phyloP scores from a whole-genome alignment of 129 eudicot genomes.

The Gnaphalium uliginosum region DNA sequence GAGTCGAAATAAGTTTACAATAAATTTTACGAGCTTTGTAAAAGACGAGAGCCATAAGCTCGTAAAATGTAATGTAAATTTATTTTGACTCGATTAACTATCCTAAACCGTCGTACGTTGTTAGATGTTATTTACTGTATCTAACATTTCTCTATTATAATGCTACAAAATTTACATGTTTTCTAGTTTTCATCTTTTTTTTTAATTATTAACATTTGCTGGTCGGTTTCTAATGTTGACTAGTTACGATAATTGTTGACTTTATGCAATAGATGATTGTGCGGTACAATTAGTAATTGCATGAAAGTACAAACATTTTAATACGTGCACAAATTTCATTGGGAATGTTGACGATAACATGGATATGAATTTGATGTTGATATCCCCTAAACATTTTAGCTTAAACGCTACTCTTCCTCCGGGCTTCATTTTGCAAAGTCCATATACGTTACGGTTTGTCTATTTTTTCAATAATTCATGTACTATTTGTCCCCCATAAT shows the following conservation, averaged over 20 bases:
- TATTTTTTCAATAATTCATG: constrained; percentile 5
- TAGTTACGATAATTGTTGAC: background rate
- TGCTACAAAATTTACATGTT: background rate
- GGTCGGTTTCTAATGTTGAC: constrained; percentile 7
- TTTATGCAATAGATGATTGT: background rate
- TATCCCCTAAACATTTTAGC: constrained; percentile 29
- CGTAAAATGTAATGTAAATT: no score
- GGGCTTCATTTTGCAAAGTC: constrained; percentile 24
- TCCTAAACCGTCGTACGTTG: no score
- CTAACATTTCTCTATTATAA: background rate
- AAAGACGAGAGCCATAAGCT: no score
- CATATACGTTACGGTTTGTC: constrained; percentile 34
- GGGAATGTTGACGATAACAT: constrained; percentile 30
- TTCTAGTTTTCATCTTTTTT: background rate
- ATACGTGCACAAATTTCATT: constrained; percentile 14
- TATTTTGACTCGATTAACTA: no score
- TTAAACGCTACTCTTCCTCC: constrained; percentile 39
- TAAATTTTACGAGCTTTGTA: no score
- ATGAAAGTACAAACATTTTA: constrained; percentile 7
- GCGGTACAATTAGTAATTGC: constrained; percentile 2
- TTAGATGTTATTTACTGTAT: no score
- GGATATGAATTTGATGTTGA: constrained; percentile 11
- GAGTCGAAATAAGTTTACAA: no score
- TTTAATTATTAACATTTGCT: background rate
- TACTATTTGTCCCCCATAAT: background rate